A percentile compares a stretch with the other conserved stretches of the same genome.
Evolutionary conservation across 2,329 filamentous ascomycete genomes (phyloP).

Genomic region (Ceratocystis albifundus): DNA sequence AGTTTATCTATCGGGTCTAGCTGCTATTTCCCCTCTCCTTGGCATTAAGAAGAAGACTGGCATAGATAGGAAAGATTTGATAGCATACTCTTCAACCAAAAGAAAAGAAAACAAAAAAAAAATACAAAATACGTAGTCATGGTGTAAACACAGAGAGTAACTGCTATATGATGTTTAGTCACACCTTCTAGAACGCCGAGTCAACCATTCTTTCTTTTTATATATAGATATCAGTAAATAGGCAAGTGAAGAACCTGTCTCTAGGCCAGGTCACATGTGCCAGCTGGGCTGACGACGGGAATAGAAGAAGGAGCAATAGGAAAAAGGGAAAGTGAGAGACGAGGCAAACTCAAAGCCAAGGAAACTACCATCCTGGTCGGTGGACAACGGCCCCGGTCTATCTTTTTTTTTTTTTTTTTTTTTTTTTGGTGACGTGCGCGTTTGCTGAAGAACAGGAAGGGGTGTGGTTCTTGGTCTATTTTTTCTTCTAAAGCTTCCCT

Average conservation of each 20-base stretch:
- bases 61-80: neutral
- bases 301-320: slow-evolving; percentile 9
- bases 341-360: neutral
- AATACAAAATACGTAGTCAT: neutral
- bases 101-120: neutral
- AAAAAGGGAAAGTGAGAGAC: neutral
- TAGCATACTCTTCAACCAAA: neutral
- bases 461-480: neutral
- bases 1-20: slow-evolving; percentile 9
- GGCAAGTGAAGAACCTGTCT: neutral
- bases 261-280: neutral
- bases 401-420: neutral
- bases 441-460: slow-evolving; percentile 2
- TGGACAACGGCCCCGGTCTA: slow-evolving; percentile 2
- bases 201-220: neutral
- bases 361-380: slow-evolving; percentile 4
- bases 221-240: neutral
- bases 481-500: neutral
- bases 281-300: neutral
- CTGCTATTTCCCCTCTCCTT: slow-evolving; percentile 2
- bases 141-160: too few relatives aligned
- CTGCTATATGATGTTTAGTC: too few relatives aligned
- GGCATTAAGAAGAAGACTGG: slow-evolving; percentile 4
- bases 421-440: slow-evolving; percentile 10
- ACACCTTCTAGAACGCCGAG: neutral